Conservation (phyloP, 2,329 filamentous ascomycete genomes). For the Bretziella fagacearum region DNA sequence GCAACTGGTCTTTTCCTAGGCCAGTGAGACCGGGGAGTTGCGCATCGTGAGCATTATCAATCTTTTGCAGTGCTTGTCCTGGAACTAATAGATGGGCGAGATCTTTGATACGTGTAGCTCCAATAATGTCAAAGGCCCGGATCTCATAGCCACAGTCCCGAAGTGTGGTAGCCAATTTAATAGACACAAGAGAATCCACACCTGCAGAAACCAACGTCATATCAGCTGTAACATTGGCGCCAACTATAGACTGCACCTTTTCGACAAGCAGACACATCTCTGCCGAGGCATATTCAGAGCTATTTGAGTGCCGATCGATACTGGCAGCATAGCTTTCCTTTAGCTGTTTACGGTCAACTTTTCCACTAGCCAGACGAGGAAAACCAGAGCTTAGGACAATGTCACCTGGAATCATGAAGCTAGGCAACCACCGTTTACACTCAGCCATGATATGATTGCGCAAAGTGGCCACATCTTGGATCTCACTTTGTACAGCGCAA, state of each 20-base stretch:
- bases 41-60: no score
- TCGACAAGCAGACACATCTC: no score
- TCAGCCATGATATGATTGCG: slow-evolving; percentile 30
- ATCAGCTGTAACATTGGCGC: slow-evolving; percentile 21
- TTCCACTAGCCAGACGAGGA: slow-evolving; percentile 66
- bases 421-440: slow-evolving; percentile 61
- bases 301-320: no score
- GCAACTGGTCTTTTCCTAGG: not conserved
- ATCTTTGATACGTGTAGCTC: not conserved
- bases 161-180: slow-evolving; percentile 43
- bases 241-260: slow-evolving; percentile 27
- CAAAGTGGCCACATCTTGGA: slow-evolving; percentile 20
- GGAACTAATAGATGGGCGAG: not conserved
- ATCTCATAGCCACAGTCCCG: slow-evolving; percentile 37
- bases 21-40: not conserved
- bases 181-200: slow-evolving; percentile 42
- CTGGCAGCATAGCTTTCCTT: not conserved
- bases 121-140: slow-evolving; percentile 38
- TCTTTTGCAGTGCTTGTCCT: no score
- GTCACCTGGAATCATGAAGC: slow-evolving; percentile 69
- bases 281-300: no score
- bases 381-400: slow-evolving; percentile 47
- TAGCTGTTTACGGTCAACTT: slow-evolving; percentile 55
- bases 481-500: slow-evolving; percentile 32
- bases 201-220: slow-evolving; percentile 37